Evolutionary conservation across 306 rosid genomes (phyloP), one percentile per base, ranked within the genome.

Genomic region (Cucurbita argyrosperma): DNA sequence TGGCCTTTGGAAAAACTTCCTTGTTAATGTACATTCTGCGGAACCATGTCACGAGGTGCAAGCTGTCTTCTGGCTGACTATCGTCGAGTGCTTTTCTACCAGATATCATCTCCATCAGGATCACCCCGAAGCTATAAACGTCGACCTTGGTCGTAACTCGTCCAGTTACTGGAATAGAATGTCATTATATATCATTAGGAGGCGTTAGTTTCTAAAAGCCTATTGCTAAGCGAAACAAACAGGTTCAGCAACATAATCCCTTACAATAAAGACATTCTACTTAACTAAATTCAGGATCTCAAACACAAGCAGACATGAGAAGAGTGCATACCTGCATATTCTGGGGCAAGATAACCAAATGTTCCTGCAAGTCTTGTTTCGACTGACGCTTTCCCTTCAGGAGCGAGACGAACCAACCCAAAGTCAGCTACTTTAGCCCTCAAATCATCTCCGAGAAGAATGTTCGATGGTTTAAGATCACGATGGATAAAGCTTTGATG

Each of bases 311-410:
- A 10, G 53, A 30, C 14, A 72, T 11, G 51, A 50, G 56, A 30
- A 50, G 38, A 75, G 50, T 18, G 39, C 49, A 5, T 79, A 91
- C 99, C 91, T 65, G 97, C 99, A 77, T 94, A 94, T 56, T 94
- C 99, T 8, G 99, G 99, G 40, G 97, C 96, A 71, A 94, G 80
- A 78, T 94, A 94, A 11, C 99, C 99, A 69, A 94, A 94, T 54
- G 99, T 94, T 83, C 99, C 96, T 0, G 99, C 99, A 21, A 91
- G 82, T 75, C 82, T 85, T 6, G 97, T 94, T 80, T 88, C 95
- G 63, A 94, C 76, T 0, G 99, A 94, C 51, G 85, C 79, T 50
- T 88, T 91, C 75, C 97, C 99, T 78, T 88, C 92, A 0, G 99
- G 97, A 62, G 95, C 99, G 49, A 89, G 99, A 1, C 99, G 90